Evolutionary conservation across 2,329 filamentous ascomycete species (phyloP).

Genomic region (Decorospora gaudefroyi): DNA sequence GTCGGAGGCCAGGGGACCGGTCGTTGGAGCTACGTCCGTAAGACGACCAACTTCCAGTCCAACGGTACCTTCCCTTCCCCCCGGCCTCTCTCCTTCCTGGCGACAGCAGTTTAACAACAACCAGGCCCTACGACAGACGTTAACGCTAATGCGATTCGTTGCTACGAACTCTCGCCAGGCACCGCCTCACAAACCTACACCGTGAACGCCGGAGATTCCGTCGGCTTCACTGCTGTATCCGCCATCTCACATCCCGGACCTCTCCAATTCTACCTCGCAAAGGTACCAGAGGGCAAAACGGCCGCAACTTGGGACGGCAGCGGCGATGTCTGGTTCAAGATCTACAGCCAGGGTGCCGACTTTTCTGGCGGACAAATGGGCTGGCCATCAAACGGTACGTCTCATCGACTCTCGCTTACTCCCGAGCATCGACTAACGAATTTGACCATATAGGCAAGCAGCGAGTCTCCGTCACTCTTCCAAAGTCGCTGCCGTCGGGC

Average conservation of each 20-base stretch:
- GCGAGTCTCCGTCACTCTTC: conserved; percentile 46
- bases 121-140: conserved; percentile 33
- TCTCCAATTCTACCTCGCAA: conserved; percentile 48
- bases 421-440: conserved; percentile 3
- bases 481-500: conserved; percentile 48
- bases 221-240: conserved; percentile 39
- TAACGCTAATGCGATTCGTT: conserved; percentile 38
- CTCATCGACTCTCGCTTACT: background rate
- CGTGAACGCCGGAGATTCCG: conserved; percentile 39
- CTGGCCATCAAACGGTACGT: conserved; percentile 32
- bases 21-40: conserved; percentile 45
- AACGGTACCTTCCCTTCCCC: conserved; percentile 29
- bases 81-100: conserved; percentile 13
- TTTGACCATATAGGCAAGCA: conserved; percentile 13
- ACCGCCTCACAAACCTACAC: conserved; percentile 21
- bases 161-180: conserved; percentile 36
- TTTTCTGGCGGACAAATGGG: conserved; percentile 28
- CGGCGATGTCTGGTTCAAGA: conserved; percentile 48
- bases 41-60: conserved; percentile 44
- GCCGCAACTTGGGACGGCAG: conserved; percentile 39
- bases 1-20: conserved; percentile 26
- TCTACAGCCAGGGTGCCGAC: conserved; percentile 33
- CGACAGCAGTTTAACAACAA: conserved; percentile 1
- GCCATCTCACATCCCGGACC: conserved; percentile 45
- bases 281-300: conserved; percentile 39